A percentile compares a stretch with the other conserved stretches of the same genome.
Evolutionary conservation across 768 basidiomycete genomes (phyloP).

Genomic region (Panaeolus papilionaceus): DNA sequence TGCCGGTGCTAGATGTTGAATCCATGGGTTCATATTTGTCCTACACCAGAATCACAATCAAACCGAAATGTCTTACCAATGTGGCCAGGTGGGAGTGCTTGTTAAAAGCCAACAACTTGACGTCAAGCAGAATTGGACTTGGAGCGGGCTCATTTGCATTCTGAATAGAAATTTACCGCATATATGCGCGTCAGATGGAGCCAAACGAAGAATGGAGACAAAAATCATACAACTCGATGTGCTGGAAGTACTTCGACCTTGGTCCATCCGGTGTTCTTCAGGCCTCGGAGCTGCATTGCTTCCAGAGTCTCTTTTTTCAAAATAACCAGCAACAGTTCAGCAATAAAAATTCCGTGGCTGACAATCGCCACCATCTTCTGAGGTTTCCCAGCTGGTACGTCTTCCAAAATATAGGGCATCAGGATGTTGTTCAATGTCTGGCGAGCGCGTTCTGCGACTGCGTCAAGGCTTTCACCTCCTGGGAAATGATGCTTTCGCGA

Average conservation of each 20-base stretch:
- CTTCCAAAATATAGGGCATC: conserved; percentile 58
- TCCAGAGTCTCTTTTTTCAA: conserved; percentile 42
- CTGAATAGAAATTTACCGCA: neutral
- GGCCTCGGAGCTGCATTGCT: conserved; percentile 48
- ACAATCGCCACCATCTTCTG: conserved; percentile 65
- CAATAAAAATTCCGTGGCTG: conserved; percentile 79
- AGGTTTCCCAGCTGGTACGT: conserved; percentile 38
- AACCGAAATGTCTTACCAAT: conserved; percentile 51
- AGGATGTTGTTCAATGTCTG: conserved; percentile 56
- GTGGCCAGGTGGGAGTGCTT: conserved; percentile 58
- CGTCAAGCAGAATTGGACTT: conserved; percentile 35
- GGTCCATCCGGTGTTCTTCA: conserved; percentile 77
- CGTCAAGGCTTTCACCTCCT: conserved; percentile 73
- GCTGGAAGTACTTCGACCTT: conserved; percentile 47
- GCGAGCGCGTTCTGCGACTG: conserved; percentile 62
- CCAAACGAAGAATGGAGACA: conserved; percentile 23
- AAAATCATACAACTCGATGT: conserved; percentile 35
- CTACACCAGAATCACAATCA: neutral
- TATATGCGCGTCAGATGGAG: neutral
- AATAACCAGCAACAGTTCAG: conserved; percentile 60
- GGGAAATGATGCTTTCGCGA: conserved; percentile 62
- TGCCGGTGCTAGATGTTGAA: conserved; percentile 53
- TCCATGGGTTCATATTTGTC: neutral
- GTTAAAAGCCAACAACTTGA: conserved; percentile 60
- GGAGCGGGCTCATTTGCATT: conserved; percentile 4